Conservation (phyloP, 2,329 filamentous ascomycete genomes). For the Hymenoscyphus occultus region DNA sequence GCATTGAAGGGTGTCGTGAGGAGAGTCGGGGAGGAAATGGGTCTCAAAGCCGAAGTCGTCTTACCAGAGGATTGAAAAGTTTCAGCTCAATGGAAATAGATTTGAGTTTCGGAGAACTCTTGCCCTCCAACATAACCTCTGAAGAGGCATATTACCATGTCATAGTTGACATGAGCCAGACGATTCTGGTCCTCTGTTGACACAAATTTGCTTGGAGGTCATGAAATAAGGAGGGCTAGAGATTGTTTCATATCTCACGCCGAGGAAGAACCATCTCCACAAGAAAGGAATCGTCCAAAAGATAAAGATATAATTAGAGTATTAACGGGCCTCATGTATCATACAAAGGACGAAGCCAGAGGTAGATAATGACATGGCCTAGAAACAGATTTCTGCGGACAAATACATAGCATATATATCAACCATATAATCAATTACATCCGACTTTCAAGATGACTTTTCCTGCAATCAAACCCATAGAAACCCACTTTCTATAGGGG, state of each 20-base stretch:
- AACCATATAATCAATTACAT: background rate
- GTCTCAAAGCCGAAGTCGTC: conserved; percentile 36
- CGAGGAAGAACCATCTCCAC: background rate
- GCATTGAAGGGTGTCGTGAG: conserved; percentile 80
- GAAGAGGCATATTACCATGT: background rate
- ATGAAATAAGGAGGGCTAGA: background rate
- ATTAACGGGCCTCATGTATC: background rate
- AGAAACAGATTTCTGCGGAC: background rate
- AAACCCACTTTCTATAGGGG: too few relatives aligned
- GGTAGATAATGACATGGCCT: background rate
- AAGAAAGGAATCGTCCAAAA: background rate
- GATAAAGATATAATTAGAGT: background rate
- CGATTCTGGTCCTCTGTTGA: background rate
- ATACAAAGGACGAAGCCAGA: background rate
- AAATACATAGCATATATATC: background rate
- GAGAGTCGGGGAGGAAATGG: conserved; percentile 64
- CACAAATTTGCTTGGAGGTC: background rate
- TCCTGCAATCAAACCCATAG: too few relatives aligned
- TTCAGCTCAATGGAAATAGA: background rate
- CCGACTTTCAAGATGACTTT: background rate
- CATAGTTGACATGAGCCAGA: background rate
- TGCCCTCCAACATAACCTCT: background rate
- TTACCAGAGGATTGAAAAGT: conserved; percentile 27
- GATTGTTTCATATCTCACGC: background rate
- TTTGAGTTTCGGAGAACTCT: background rate